Evolutionary conservation across 768 basidiomycete genomes (phyloP).

Genomic region (Leucocoprinus sp.): DNA sequence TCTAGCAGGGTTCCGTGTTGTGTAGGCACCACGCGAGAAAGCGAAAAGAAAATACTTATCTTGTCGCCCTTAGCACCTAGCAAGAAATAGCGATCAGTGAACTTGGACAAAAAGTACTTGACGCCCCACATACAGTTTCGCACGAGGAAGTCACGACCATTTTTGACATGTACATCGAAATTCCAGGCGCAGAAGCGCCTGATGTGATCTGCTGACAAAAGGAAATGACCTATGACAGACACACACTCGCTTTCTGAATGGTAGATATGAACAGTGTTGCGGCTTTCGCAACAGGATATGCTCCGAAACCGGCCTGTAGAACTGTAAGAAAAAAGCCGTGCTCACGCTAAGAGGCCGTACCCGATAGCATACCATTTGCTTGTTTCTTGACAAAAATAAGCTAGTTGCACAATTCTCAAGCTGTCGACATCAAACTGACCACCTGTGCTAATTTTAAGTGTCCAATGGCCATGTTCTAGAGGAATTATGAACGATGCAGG

Average conservation of each 20-base stretch:
- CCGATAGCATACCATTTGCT: slow-evolving; percentile 57
- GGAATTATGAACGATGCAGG: slow-evolving; percentile 29
- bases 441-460: slow-evolving; percentile 45
- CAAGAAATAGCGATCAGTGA: not conserved
- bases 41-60: slow-evolving; percentile 61
- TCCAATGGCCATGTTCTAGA: slow-evolving; percentile 29
- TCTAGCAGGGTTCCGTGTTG: slow-evolving; percentile 37
- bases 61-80: slow-evolving; percentile 43
- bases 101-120: not conserved
- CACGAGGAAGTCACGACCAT: slow-evolving; percentile 55
- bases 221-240: too few species aligned
- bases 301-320: slow-evolving; percentile 41
- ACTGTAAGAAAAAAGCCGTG: not conserved
- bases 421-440: slow-evolving; percentile 46
- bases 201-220: too few species aligned
- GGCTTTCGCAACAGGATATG: slow-evolving; percentile 34
- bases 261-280: slow-evolving; percentile 27
- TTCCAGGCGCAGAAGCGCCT: slow-evolving; percentile 49
- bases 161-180: slow-evolving; percentile 40
- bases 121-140: slow-evolving; percentile 42
- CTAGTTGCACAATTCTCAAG: slow-evolving; percentile 46
- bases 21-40: slow-evolving; percentile 62
- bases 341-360: slow-evolving; percentile 15
- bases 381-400: slow-evolving; percentile 43
- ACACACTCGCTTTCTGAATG: slow-evolving; percentile 35